Base-by-base conservation (phyloP, 2,329 filamentous ascomycete genomes). In the Alternaria ethzedia region DNA sequence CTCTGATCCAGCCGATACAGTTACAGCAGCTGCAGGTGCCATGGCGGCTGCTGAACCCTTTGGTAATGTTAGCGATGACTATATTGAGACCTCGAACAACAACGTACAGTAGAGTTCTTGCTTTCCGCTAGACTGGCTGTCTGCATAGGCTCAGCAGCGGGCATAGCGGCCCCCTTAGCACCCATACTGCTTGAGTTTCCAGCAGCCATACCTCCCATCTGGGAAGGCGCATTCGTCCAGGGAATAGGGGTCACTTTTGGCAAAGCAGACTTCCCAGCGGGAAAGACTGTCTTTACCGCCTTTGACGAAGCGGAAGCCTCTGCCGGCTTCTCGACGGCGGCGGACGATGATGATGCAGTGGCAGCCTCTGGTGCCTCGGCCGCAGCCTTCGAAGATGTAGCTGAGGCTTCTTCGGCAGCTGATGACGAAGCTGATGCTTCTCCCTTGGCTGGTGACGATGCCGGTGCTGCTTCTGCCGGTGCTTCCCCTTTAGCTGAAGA, bases 1-100 rank as follows among this genome's bases (percentile, higher is more conserved):
- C 20, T 61, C 65, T 54, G 68, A 70, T 30, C 65, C 70, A 10
- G 68, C 66, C 28, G 69, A 58, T 9, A 67, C 61, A 50, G 65
- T 64, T 2, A 69, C 63, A 25, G 66, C 66, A 47, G 64, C 44
- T 23, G 60, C 56, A 13, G 59, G 41, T 11, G 47, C 41, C 9
- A 50, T 45, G 5, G 41, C 30, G 12, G 54, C 54, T 21, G 28
- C 47, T 1, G 50, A 47, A 10, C 20, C 28, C 20, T 55, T 2
- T 1, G 20, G 25, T 20, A 41, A 0, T 1, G 3, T 52, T 52
- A 52, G 30, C 30, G 17, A 52, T 52, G n/a, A n/a, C n/a, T n/a
- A n/a, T n/a, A n/a, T n/a, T n/a, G n/a, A n/a, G n/a, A n/a, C n/a
- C n/a, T n/a, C n/a, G n/a, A n/a, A n/a, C n/a, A 10, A 13, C 17